Conservation (phyloP, 2,329 filamentous ascomycete genomes). For the Lachnellula hyalina region DNA sequence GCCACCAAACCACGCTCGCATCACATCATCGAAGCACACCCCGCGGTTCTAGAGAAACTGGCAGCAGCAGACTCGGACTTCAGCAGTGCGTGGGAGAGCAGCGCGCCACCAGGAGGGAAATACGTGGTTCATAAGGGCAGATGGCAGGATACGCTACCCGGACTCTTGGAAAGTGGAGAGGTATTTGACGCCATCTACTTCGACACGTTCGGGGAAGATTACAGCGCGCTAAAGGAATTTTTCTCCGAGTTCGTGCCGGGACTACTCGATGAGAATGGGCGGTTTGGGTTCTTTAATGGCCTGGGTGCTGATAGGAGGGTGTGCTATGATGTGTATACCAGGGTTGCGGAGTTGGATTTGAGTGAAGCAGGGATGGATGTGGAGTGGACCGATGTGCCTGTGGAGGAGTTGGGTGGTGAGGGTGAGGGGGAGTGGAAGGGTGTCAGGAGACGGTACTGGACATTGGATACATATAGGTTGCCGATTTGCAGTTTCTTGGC, state of each 20-base stretch:
- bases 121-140: conserved; percentile 66
- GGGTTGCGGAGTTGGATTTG: conserved; percentile 86
- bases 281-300: conserved; percentile 86
- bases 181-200: conserved; percentile 90
- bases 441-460: conserved; percentile 86
- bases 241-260: conserved; percentile 83
- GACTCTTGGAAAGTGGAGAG: conserved; percentile 61
- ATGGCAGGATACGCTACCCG: conserved; percentile 77
- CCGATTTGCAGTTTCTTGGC: conserved; percentile 68
- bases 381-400: conserved; percentile 73
- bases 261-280: conserved; percentile 64
- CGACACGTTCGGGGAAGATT: conserved; percentile 95
- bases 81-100: conserved; percentile 49
- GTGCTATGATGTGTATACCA: conserved; percentile 94
- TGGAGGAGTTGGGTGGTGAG: conserved; percentile 57
- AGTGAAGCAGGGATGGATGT: conserved; percentile 85
- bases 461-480: conserved; percentile 69
- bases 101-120: conserved; percentile 50
- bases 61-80: conserved; percentile 37
- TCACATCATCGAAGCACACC: conserved; percentile 84
- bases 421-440: conserved; percentile 80
- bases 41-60: conserved; percentile 66
- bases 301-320: conserved; percentile 87
- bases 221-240: conserved; percentile 76
- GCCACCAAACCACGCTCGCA: conserved; percentile 62